Base-by-base conservation (phyloP, 2,329 filamentous ascomycete genomes). In the Drechslerella coelobrocha region DNA sequence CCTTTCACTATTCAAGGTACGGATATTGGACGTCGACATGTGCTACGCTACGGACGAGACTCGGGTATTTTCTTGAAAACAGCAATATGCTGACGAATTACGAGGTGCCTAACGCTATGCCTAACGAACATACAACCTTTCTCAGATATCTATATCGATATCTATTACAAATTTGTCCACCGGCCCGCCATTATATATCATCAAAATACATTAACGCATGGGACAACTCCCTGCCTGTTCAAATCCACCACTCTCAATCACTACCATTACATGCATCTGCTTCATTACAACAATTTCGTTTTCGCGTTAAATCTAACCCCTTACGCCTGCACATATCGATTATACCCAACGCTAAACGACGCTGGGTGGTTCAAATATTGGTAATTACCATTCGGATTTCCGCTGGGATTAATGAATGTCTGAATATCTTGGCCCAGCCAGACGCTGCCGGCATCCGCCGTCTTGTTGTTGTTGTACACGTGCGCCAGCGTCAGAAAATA, bases 331-430 rank as follows among this genome's bases (percentile, higher is more conserved):
- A 57, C 39, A 34, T 62, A 47, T 34, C 57, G 43, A 26, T 69
- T 69, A 52, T 69, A 69, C 24, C 17, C 65, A 21, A 69, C 56
- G 3, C 21, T 48, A 37, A 69, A 69, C 1, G 41, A 34, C 1
- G 52, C 24, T 26, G 65, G 57, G 12, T 19, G 51, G 21, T 69
- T 69, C 65, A 69, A 57, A 69, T 62, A 69, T 45, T 69, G 56
- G 39, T 53, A 69, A 48, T 69, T 51, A 9, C 65, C 65, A 24
- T 61, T 69, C 34, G 65, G 65, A 26, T 61, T 69, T 9, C 56
- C 51, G 27, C 62, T 68, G 1, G 65, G 65, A 23, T 69, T 61
- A 39, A 61, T 52, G 24, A 51, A 69, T 7, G 50, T 41, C 43
- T 59, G 14, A 1, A 61, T n/a, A 52, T 69, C 65, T 12, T 31